Percentiles rank a stretch among this genome's conserved stretches.
Evolutionary conservation across 2,329 filamentous ascomycete species (phyloP).

Genomic region (Aspergillus novoparasiticus): DNA sequence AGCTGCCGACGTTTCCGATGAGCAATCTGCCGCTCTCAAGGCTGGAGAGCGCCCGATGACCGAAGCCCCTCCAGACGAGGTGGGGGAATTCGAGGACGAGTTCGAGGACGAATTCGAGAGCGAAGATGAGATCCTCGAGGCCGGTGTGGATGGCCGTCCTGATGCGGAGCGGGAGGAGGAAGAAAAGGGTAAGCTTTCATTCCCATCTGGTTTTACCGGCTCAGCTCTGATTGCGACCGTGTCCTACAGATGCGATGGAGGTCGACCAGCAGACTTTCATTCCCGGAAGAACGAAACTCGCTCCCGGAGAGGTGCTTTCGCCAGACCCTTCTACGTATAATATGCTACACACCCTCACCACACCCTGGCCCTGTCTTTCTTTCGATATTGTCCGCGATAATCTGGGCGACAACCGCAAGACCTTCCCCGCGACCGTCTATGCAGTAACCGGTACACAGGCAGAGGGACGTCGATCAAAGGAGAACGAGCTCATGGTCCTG

Average conservation of each 20-base stretch:
- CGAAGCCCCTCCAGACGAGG: constrained; percentile 54
- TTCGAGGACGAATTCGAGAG: constrained; percentile 97
- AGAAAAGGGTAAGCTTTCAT: constrained; percentile 60
- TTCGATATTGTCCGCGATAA: constrained; percentile 88
- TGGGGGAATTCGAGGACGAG: constrained; percentile 70
- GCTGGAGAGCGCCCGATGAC: constrained; percentile 61
- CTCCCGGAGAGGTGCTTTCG: constrained; percentile 84
- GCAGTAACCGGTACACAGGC: constrained; percentile 94
- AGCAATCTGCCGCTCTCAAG: constrained; percentile 59
- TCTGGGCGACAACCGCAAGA: constrained; percentile 84
- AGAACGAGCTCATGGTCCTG: constrained; percentile 94
- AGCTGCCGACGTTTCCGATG: constrained; percentile 55
- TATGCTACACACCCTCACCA: constrained; percentile 93
- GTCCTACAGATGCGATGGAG: constrained; percentile 73
- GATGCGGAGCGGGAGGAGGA: constrained; percentile 93
- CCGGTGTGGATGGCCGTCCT: constrained; percentile 87
- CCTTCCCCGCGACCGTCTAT: constrained; percentile 95
- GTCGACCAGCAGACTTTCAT: constrained; percentile 95
- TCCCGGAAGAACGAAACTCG: constrained; percentile 87
- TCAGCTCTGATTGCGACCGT: constrained; percentile 19
- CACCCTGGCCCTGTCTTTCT: constrained; percentile 94
- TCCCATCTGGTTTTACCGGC: background rate
- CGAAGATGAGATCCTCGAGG: constrained; percentile 89
- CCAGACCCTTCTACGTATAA: constrained; percentile 95
- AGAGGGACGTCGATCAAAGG: constrained; percentile 70